Percentiles rank a stretch among this genome's conserved stretches.
Conservation (phyloP, 805 yeast species). For the Yarrowia yakushimensis region DNA sequence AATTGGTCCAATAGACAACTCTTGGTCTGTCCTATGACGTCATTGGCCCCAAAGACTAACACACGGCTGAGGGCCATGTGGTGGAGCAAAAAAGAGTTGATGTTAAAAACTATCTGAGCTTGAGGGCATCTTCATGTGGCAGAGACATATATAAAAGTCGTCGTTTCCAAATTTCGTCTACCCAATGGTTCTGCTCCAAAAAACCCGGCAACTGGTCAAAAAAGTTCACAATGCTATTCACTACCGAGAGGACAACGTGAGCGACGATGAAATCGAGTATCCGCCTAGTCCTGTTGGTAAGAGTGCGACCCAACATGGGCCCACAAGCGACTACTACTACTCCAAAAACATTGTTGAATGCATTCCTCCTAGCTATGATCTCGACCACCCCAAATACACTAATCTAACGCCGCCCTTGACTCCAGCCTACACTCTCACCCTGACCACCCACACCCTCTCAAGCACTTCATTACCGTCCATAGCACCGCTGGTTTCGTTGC, state of each 20-base stretch:
- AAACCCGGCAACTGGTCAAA: slow-evolving; percentile 4
- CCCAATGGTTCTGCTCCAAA: neutral
- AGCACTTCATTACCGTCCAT: neutral
- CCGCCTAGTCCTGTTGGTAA: neutral
- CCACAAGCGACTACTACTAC: neutral
- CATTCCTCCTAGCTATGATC: neutral
- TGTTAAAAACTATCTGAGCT: neutral
- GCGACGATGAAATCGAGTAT: neutral
- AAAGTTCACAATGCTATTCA: slow-evolving; percentile 10
- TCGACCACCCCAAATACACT: neutral
- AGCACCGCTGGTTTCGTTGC: slow-evolving; percentile 2
- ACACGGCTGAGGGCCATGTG: neutral
- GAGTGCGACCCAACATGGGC: neutral
- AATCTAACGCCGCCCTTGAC: neutral
- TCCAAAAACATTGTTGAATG: neutral
- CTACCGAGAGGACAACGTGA: neutral
- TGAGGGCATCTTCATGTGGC: neutral
- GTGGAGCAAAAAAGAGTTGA: neutral
- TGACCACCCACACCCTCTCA: neutral
- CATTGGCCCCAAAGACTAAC: neutral
- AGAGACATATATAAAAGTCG: neutral
- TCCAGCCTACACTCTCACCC: neutral
- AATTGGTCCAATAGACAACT: too few species aligned
- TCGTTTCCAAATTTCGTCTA: neutral
- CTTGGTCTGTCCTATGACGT: too few species aligned